Conservation (phyloP, 805 yeast species). For the Barnettozyma californica region DNA sequence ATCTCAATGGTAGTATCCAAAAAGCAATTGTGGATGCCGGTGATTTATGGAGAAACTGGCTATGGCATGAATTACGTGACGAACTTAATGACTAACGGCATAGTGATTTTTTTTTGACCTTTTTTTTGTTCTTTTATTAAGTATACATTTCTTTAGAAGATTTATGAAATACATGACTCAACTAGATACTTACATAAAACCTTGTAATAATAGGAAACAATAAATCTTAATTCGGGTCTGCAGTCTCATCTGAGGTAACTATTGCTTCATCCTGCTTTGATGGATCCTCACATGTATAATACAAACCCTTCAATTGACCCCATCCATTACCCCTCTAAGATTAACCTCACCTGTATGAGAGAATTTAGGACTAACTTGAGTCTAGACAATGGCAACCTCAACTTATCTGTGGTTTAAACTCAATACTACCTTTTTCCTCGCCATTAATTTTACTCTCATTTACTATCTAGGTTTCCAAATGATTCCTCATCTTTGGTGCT, state of each 20-base stretch:
- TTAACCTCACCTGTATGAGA: constrained; percentile 31
- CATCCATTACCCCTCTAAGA: constrained; percentile 30
- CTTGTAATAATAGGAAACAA: neutral
- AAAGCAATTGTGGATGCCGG: constrained; percentile 75
- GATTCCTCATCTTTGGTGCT: constrained; percentile 19
- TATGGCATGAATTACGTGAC: constrained; percentile 56
- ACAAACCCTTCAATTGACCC: constrained; percentile 17
- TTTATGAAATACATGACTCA: neutral
- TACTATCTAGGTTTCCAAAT: constrained; percentile 20
- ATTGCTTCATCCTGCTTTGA: no score
- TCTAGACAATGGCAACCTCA: constrained; percentile 27
- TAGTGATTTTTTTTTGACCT: neutral
- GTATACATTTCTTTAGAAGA: neutral
- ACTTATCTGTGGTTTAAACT: constrained; percentile 21
- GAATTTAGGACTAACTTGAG: constrained; percentile 19
- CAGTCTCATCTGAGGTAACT: no score
- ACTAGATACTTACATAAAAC: neutral
- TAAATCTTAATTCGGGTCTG: no score
- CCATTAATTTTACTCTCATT: constrained; percentile 22
- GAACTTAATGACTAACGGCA: constrained; percentile 18
- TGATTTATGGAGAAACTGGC: constrained; percentile 82
- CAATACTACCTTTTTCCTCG: constrained; percentile 27
- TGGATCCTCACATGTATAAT: no score
- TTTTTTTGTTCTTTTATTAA: neutral
- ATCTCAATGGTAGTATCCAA: constrained; percentile 43